Evolutionary conservation across 306 rosid genomes (phyloP), one percentile per base, ranked within the genome.

Genomic region (Sicyos baderoa): DNA sequence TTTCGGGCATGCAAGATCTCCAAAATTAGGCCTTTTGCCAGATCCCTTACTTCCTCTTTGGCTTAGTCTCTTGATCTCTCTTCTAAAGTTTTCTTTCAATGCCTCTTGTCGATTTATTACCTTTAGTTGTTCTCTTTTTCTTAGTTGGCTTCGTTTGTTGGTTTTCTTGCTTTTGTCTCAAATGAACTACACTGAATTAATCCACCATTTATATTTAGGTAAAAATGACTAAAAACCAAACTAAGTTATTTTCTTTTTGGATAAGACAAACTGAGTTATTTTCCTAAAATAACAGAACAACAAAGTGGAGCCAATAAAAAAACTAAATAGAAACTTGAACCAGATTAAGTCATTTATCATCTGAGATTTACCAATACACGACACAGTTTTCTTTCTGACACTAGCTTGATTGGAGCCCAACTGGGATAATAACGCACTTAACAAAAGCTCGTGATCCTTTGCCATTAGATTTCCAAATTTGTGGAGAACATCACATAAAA

Each of bases 341-440:
- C 74, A 54, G 54, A 44, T 67, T 6, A 21, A 74, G 44, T 14
- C 29, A 52, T 70, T 49, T 27, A 27, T 65, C 49, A 55, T 69
- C 19, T 49, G 25, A 22, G 9, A 45, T 87, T 81, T 85, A 91
- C 97, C 96, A 15, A 89, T 87, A 77, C 97, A 91, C 57, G 97
- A 84, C 71, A 91, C 96, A 14, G 90, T 82, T 81, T 86, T 91
- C 87, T 89, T 89, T 69, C 97, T 88, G 25, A 89, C 91, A 44
- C 87, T 86, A 48, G 97, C 96, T 73, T 91, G 97, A 80, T 89
- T 91, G 77, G 91, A 91, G 72, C 85, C 74, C 88, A 91, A 80
- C 78, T 85, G 96, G 65, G 97, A 85, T 77, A 91, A 85, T 60
- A 91, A 82, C 48, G 97, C 88, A 74, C 87, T 76, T 73, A 91